These are phyloP conservation scores for Cubamyces lactineus DNA, from an alignment of 768 basidiomycete species.

Conservation along the genomic window DNA sequence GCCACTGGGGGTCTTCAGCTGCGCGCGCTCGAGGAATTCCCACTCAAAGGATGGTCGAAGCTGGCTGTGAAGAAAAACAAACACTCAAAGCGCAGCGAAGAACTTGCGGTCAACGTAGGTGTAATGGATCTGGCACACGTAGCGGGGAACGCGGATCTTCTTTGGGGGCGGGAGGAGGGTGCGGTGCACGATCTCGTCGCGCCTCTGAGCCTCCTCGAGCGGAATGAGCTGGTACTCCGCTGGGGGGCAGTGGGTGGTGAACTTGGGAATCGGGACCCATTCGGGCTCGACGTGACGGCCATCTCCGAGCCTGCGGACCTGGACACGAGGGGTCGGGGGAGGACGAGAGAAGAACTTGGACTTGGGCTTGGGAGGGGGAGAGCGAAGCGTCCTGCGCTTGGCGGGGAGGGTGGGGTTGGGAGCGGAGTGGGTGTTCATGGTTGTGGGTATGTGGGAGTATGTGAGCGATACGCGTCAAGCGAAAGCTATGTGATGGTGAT, in stretches of 20 bases:
- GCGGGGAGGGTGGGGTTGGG: background rate
- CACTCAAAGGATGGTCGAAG: background rate
- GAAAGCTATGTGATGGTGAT: no score
- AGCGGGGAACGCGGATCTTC: background rate
- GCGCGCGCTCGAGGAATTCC: background rate
- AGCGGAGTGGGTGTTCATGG: background rate
- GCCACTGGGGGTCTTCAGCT: constrained; percentile 3
- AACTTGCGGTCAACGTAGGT: background rate
- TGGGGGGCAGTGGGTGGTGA: background rate
- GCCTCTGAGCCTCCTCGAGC: constrained; percentile 9
- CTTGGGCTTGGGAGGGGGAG: constrained; percentile 4
- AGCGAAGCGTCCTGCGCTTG: constrained; percentile 11
- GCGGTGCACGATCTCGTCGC: constrained; percentile 16
- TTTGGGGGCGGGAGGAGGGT: background rate
- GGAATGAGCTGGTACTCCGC: constrained; percentile 15
- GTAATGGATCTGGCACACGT: background rate
- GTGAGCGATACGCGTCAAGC: no score
- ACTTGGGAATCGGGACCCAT: background rate
- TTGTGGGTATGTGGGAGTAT: no score
- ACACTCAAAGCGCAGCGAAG: background rate
- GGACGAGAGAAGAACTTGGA: background rate
- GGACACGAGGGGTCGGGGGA: background rate
- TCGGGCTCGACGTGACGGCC: constrained; percentile 5
- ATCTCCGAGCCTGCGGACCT: constrained; percentile 6
- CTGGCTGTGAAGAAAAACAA: background rate